Evolutionary conservation across 768 basidiomycete species (phyloP).

Genomic region (Coprinopsis marcescibilis): DNA sequence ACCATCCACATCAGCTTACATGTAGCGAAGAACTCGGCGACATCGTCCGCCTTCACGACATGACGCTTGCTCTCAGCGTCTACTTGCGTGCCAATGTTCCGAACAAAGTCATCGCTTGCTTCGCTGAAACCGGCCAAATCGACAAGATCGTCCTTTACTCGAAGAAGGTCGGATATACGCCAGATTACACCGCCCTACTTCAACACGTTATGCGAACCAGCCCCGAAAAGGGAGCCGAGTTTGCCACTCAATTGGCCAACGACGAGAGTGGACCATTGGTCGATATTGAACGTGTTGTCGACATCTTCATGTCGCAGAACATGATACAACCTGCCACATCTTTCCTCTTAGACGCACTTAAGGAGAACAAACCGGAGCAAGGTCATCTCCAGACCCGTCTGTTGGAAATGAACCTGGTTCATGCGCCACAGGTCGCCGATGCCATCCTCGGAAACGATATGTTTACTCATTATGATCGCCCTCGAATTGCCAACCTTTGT

Average conservation of each 20-base stretch:
- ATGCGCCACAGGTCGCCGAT: conserved; percentile 98
- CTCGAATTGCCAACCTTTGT: conserved; percentile 94
- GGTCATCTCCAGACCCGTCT: conserved; percentile 93
- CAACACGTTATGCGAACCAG: conserved; percentile 96
- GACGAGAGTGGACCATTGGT: conserved; percentile 90
- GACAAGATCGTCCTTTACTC: conserved; percentile 98
- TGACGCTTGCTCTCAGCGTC: conserved; percentile 95
- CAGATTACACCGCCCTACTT: conserved; percentile 87
- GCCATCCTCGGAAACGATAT: conserved; percentile 98
- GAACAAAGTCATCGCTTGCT: conserved; percentile 98
- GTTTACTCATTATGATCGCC: conserved; percentile 95
- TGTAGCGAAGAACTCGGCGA: conserved; percentile 99
- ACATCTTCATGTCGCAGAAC: conserved; percentile 99
- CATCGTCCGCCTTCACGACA: conserved; percentile 89
- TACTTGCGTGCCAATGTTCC: conserved; percentile 97
- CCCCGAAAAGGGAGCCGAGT: conserved; percentile 97
- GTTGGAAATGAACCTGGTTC: conserved; percentile 95
- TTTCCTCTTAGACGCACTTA: conserved; percentile 94
- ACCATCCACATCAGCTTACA: conserved; percentile 59
- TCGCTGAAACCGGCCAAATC: conserved; percentile 96
- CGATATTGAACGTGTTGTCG: conserved; percentile 92
- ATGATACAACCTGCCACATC: conserved; percentile 99
- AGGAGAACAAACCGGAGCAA: conserved; percentile 98
- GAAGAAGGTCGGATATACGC: conserved; percentile 92
- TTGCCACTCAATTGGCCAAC: conserved; percentile 90